Evolutionary conservation across 192 early-diverging fungal genomes (phyloP), one percentile per base, ranked within the genome.

Genomic region (Linnemannia hyalina): DNA sequence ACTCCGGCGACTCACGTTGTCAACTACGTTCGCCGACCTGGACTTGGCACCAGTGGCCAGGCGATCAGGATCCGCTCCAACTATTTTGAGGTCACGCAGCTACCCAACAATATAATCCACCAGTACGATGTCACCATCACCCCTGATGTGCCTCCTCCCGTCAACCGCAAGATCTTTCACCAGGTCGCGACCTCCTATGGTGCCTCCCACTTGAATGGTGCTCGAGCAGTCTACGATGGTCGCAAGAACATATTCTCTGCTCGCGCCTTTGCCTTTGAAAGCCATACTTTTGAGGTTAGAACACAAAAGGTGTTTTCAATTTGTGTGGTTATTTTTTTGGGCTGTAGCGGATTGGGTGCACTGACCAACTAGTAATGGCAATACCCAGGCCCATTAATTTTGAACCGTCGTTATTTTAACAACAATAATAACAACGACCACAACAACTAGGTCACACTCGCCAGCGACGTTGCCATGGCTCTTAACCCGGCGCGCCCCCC

Each of bases 111-210:
- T 1, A 90, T 89, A 0, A 92, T 99, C 38, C 91, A 95, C 87
- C 98, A 98, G 75, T 99, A 97, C 88, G 96, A 97, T 81, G 90
- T 98, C 16, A 91, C 89, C 6, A 91, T 98, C 38, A 79, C 81
- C 11, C 95, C 96, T 18, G 94, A 96, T 46, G 95, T 96, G 23
- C 95, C 96, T 20, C 93, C 94, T 10, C 92, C 92, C 0, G 93
- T 97, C 36, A 93, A 94, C 81, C 73, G 94, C 18, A 88, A 93
- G 52, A 88, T 97, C 15, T 96, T 91, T 81, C 90, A 95, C 55
- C 70, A 91, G 23, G 93, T 95, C 89, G 92, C 93, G 63, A 89
- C 83, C 8, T 68, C 86, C 15, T 82, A 91, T 73, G 82, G 89
- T 3, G 86, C 88, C 22, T 88, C 89, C 16, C 90, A 89, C 6